Conservation (phyloP, 345 rosid species). For the Anastatica hierochuntica region DNA sequence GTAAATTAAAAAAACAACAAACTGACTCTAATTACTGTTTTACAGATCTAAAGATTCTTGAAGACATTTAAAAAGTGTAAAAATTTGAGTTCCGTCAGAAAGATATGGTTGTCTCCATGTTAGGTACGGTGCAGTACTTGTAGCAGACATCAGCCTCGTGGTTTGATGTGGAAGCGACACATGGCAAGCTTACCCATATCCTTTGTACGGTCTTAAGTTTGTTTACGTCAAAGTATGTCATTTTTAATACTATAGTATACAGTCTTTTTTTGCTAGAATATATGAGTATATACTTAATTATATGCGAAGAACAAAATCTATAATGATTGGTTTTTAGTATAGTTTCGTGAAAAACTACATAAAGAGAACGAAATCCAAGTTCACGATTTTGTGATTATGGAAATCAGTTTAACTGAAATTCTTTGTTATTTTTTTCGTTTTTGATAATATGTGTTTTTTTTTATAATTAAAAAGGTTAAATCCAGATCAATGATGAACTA, state of each 20-base stretch:
- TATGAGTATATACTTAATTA: constrained; percentile 7
- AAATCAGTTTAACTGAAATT: neutral
- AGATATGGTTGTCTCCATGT: constrained; percentile 30
- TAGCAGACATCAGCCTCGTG: constrained; percentile 19
- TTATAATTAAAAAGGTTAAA: no score
- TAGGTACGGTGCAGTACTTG: constrained; percentile 30
- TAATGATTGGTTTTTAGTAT: constrained; percentile 14
- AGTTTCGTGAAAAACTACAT: constrained; percentile 13
- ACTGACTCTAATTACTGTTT: neutral
- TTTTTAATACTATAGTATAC: no score
- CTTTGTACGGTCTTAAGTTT: constrained; percentile 19
- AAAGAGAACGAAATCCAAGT: constrained; percentile 22
- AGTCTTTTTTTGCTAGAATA: no score
- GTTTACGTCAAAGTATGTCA: constrained; percentile 12
- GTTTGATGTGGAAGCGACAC: constrained; percentile 15
- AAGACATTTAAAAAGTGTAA: constrained; percentile 10
- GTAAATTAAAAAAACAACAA: neutral
- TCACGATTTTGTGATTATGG: constrained; percentile 14
- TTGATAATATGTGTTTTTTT: no score
- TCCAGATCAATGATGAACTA: no score
- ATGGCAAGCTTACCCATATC: constrained; percentile 14
- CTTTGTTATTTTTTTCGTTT: no score
- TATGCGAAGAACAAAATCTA: constrained; percentile 23
- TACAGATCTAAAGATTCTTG: constrained; percentile 9
- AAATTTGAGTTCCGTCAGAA: constrained; percentile 16